Percentiles rank a stretch among this genome's conserved stretches.
Conservation (phyloP, 805 yeast species). For the Scheffersomyces stipitis region DNA sequence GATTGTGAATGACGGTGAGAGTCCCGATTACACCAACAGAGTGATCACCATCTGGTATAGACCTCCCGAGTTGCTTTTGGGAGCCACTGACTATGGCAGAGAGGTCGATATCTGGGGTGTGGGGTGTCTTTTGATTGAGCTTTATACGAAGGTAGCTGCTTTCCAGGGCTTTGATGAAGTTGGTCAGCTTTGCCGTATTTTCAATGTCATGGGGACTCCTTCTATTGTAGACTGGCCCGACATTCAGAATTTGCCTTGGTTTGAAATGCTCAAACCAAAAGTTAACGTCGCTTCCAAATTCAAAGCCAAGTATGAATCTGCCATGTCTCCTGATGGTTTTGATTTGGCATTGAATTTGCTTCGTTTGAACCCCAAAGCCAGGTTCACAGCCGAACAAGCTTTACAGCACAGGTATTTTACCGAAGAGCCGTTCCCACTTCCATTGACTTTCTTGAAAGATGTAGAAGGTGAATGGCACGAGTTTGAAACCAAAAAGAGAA, state of each 20-base stretch:
- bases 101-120: conserved; percentile 97
- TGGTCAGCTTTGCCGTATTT: conserved; percentile 75
- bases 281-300: conserved; percentile 31
- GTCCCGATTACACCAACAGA: conserved; percentile 87
- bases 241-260: conserved; percentile 86
- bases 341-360: conserved; percentile 66
- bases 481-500: conserved; percentile 84
- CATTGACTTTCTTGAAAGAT: conserved; percentile 53
- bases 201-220: conserved; percentile 87
- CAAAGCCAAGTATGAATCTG: conserved; percentile 24
- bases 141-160: conserved; percentile 70
- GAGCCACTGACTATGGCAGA: conserved; percentile 85
- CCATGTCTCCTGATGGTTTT: conserved; percentile 41
- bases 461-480: conserved; percentile 93
- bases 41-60: conserved; percentile 97
- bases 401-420: conserved; percentile 68
- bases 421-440: conserved; percentile 65
- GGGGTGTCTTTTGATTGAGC: conserved; percentile 85
- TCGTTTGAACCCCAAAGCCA: conserved; percentile 61
- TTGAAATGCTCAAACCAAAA: conserved; percentile 73
- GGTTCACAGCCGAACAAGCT: conserved; percentile 72
- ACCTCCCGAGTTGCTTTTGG: conserved; percentile 90
- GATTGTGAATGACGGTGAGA: conserved; percentile 46
- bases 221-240: conserved; percentile 71
- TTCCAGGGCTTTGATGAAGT: conserved; percentile 91